Evolutionary conservation across 129 eudicot genomes (phyloP).

Genomic region (Arctium minus): DNA sequence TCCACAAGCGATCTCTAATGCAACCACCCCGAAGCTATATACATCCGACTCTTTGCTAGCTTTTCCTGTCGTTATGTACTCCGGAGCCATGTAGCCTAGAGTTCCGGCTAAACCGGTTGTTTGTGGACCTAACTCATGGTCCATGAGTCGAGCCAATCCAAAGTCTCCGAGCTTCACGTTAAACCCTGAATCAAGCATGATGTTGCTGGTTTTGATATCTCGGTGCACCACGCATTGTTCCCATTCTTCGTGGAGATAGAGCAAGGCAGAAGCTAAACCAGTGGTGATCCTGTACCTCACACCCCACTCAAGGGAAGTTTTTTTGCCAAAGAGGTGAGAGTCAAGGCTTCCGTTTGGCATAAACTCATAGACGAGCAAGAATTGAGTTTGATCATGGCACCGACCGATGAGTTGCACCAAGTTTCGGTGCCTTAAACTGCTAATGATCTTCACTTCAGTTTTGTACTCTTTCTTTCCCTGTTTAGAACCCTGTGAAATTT

Average conservation of each 20-base stretch:
- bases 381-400: conserved; percentile 58
- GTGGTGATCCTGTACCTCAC: conserved; percentile 46
- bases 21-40: no score
- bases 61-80: conserved; percentile 40
- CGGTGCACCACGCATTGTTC: conserved; percentile 69
- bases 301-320: conserved; percentile 41
- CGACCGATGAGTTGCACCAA: conserved; percentile 63
- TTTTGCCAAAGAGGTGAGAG: conserved; percentile 42
- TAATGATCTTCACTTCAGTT: conserved; percentile 55
- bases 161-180: conserved; percentile 39
- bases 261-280: conserved; percentile 58
- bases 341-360: conserved; percentile 71
- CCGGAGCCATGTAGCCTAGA: conserved; percentile 34
- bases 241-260: conserved; percentile 66
- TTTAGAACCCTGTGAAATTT: conserved; percentile 48
- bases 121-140: conserved; percentile 30
- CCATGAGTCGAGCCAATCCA: conserved; percentile 34
- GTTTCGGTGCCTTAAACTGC: conserved; percentile 55
- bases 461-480: conserved; percentile 66
- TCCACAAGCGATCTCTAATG: no score
- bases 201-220: conserved; percentile 43
- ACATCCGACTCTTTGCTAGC: conserved; percentile 61
- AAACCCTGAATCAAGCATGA: conserved; percentile 40
- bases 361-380: conserved; percentile 59
- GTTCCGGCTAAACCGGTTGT: conserved; percentile 38